Conservation (phyloP, 768 basidiomycete genomes). For the Kwoniella sp. region DNA sequence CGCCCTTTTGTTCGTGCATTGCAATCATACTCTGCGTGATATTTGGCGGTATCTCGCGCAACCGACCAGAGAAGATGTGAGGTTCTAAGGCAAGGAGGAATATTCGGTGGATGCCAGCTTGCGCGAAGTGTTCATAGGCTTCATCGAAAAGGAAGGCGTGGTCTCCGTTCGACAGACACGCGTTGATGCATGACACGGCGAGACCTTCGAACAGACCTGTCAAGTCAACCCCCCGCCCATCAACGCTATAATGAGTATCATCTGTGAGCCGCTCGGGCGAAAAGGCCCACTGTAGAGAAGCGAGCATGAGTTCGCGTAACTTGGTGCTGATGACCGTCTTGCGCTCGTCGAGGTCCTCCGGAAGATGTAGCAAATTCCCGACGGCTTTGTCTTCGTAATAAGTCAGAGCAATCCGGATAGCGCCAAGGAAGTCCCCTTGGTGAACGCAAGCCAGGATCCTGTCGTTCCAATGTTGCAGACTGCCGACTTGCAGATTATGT, state of each 20-base stretch:
- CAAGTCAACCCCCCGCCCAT: conserved; percentile 88
- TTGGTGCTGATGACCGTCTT: conserved; percentile 70
- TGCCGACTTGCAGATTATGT: conserved; percentile 69
- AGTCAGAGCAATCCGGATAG: conserved; percentile 78
- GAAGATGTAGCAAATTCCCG: conserved; percentile 86
- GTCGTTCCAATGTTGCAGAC: conserved; percentile 92
- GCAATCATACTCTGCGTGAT: conserved; percentile 82
- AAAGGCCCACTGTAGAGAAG: conserved; percentile 86
- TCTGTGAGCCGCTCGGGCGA: conserved; percentile 94
- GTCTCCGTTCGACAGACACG: conserved; percentile 77
- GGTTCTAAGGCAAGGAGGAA: conserved; percentile 80
- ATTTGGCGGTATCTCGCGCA: conserved; percentile 77
- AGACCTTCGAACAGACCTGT: conserved; percentile 86
- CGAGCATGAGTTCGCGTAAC: conserved; percentile 78
- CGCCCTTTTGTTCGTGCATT: conserved; percentile 70
- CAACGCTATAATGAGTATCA: conserved; percentile 74
- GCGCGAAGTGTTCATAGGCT: conserved; percentile 84
- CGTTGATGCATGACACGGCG: conserved; percentile 61
- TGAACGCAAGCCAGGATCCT: conserved; percentile 80
- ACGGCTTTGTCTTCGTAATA: conserved; percentile 75
- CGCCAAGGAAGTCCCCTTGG: conserved; percentile 81
- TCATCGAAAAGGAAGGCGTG: conserved; percentile 90
- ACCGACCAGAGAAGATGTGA: conserved; percentile 73
- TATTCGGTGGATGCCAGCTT: conserved; percentile 77
- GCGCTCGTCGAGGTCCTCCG: conserved; percentile 65